Base-by-base conservation (phyloP, 192 early-diverging fungal genomes). In the Umbelopsis vinacea region DNA sequence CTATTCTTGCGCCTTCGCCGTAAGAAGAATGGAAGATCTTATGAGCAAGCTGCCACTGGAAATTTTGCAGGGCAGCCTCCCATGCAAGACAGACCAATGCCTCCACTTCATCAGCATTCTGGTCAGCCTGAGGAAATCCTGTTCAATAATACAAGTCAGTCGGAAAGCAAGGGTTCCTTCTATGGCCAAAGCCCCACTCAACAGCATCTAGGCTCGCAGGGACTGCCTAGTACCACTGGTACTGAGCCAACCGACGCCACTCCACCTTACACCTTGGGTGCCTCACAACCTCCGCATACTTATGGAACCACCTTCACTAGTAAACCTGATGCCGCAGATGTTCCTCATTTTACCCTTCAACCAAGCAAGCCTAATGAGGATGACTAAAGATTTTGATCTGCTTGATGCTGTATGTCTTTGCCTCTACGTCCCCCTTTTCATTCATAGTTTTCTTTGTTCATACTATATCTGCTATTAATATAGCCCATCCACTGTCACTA, bases 331-430 rank as follows among this genome's bases (percentile, higher is more conserved):
- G 57, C 57, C 19, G 57, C 33, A 4, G 57, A 63, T 15, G 57
- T 63, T 29, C 57, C 57, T 19, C 33, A 63, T 37, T 63, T 63
- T 35, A 63, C 57, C 15, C 57, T 63, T 37, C 57, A 63, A 63
- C 26, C 57, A 19, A 63, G 26, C n/a, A 63, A 63, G 19, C 57
- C 57, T 17, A n/a, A 63, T 37, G 57, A 63, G 33, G 29, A 37
- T 63, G 57, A 63, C 35, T 29, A 37, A 50, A n/a, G 15, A 17
- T 17, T 17, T 21, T 50, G 48, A 6, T 50, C 15, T 50, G 40
- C 40, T 43, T 11, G 6, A 43, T 43, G 11, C 40, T 43, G 11
- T 43, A 43, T 43, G 11, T 11, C 40, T 12, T 7, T 43, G 40
- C 40, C 11, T 12, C 40, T 43, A 12, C 29, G 29, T 3, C 6